These are phyloP conservation scores for Hymenoscyphus linearis DNA, from an alignment of 2,329 filamentous ascomycete genomes.

Conservation along the genomic window DNA sequence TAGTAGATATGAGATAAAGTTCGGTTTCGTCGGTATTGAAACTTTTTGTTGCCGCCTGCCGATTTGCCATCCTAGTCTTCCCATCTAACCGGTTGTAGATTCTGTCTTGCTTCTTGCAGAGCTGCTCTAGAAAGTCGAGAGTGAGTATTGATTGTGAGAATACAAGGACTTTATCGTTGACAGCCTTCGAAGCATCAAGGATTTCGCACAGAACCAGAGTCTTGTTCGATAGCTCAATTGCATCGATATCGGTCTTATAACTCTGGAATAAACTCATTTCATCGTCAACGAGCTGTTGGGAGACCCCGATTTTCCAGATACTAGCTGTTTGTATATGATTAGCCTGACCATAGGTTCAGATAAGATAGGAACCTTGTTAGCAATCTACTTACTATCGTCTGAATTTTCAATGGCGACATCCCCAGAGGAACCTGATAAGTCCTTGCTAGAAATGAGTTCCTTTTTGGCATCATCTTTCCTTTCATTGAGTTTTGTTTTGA, in stretches of 20 bases:
- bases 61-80: slow-evolving; percentile 45
- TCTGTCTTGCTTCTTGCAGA: slow-evolving; percentile 47
- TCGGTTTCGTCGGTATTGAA: slow-evolving; percentile 59
- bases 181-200: slow-evolving; percentile 54
- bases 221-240: slow-evolving; percentile 59
- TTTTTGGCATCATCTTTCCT: slow-evolving; percentile 30
- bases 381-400: background rate
- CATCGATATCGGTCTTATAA: slow-evolving; percentile 31
- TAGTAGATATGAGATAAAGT: slow-evolving; percentile 78
- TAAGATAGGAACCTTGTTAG: background rate
- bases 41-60: slow-evolving; percentile 58
- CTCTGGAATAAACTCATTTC: slow-evolving; percentile 36
- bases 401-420: slow-evolving; percentile 12
- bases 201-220: slow-evolving; percentile 63
- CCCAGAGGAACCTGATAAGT: background rate
- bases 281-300: slow-evolving; percentile 28
- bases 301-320: slow-evolving; percentile 26
- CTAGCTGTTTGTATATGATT: slow-evolving; percentile 7
- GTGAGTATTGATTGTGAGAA: slow-evolving; percentile 72
- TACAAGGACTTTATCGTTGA: slow-evolving; percentile 70
- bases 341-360: background rate
- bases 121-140: slow-evolving; percentile 60
- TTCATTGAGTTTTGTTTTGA: slow-evolving; percentile 41
- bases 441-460: background rate
- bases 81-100: slow-evolving; percentile 60